Percentiles rank a stretch among this genome's conserved stretches.
These are phyloP conservation scores for Silene coronaria DNA, from an alignment of 179 eudicot species.

Conservation along the genomic window DNA sequence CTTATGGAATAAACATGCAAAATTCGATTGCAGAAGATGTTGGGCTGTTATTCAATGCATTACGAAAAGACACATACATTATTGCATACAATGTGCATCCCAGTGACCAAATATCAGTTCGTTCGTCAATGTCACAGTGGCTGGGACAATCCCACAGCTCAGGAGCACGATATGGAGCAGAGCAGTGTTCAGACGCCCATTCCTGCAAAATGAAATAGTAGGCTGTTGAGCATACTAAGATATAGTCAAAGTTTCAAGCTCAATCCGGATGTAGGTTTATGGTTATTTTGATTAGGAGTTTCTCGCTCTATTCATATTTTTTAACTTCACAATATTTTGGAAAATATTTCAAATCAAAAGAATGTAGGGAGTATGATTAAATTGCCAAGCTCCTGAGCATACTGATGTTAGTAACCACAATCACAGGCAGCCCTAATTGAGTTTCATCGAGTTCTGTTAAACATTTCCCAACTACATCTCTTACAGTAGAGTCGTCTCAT, in stretches of 20 bases:
- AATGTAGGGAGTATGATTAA: not conserved
- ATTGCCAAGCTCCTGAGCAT: not conserved
- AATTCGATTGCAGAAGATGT: not conserved
- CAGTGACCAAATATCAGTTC: slow-evolving; percentile 92
- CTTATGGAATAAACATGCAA: not conserved
- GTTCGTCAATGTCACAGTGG: slow-evolving; percentile 83
- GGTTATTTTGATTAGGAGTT: not conserved
- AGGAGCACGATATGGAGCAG: slow-evolving; percentile 92
- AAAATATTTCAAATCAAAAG: not conserved
- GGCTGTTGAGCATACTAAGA: slow-evolving; percentile 1
- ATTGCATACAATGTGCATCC: slow-evolving; percentile 93
- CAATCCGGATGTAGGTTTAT: not conserved
- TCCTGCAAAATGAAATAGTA: slow-evolving; percentile 46
- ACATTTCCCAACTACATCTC: not conserved
- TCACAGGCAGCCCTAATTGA: not conserved
- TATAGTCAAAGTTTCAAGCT: not conserved
- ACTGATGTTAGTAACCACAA: not conserved
- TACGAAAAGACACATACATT: slow-evolving; percentile 53
- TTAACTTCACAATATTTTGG: not conserved
- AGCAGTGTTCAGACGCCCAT: slow-evolving; percentile 97
- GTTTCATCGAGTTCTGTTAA: not conserved
- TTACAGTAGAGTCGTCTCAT: not conserved
- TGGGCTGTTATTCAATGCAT: not conserved
- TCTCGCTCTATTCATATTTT: too few species aligned
- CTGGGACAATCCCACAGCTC: slow-evolving; percentile 99